Base-by-base conservation (phyloP, 768 basidiomycete genomes). In the Suillus plorans region DNA sequence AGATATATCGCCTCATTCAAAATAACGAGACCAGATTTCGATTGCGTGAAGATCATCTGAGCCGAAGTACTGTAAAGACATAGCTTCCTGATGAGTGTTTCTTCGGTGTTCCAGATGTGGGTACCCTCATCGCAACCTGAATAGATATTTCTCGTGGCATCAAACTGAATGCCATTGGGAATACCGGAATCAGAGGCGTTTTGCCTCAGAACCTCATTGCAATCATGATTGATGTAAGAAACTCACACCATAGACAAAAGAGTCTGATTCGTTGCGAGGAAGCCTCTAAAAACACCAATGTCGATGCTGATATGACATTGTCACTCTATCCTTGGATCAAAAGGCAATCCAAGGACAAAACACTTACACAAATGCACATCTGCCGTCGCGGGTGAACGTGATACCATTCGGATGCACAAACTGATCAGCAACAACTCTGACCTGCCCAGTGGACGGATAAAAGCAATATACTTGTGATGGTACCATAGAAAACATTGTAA, bases 41-140 rank as follows among this genome's bases (percentile, higher is more conserved):
- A 28, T 28, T 28, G 28, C 28, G 81, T 82, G 67, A 83, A 82
- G 1, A 78, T 74, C 69, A 81, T 68, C 69, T 82, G 77, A n/a
- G 81, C 73, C 2, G 69, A 71, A 36, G 73, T 73, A 16, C 66
- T 74, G 31, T 56, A 70, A 3, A 85, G 70, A 78, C 87, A 89
- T 72, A 89, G 86, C 70, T 90, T 89, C 13, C 88, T 88, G 1
- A 90, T 76, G 1, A 90, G 78, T 0, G 79, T 82, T 1, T 89
- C 88, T 22, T 81, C 70, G 14, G 77, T 60, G 68, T 82, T 80
- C 83, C 85, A 87, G 6, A 89, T 87, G 34, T 90, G 85, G 0
- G 85, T 82, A 45, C 89, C 90, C 63, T 91, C 90, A n/a, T 85
- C 89, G 63, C 84, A 85, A 2, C 86, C 87, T 0, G 86, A 78